These are phyloP conservation scores for Lachancea sp. DNA, from an alignment of 805 yeast genomes.

Conservation along the genomic window DNA sequence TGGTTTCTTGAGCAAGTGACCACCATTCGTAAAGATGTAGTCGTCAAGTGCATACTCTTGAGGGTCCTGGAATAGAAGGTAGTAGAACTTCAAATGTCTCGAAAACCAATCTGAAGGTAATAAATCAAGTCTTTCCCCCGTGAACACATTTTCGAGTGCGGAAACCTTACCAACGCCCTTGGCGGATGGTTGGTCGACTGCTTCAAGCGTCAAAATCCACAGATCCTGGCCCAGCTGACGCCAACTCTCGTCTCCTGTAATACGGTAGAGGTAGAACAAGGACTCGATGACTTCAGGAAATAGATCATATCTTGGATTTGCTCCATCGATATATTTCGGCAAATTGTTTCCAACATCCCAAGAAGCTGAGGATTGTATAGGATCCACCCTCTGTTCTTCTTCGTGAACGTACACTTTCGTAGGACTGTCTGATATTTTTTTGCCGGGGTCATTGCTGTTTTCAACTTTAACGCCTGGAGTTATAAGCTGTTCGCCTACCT, in stretches of 20 bases:
- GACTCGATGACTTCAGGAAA: constrained; percentile 61
- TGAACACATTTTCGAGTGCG: constrained; percentile 19
- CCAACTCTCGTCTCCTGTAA: constrained; percentile 55
- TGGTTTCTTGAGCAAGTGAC: constrained; percentile 34
- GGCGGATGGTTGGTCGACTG: constrained; percentile 32
- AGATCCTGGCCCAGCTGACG: constrained; percentile 48
- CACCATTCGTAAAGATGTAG: constrained; percentile 54
- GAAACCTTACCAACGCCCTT: constrained; percentile 40
- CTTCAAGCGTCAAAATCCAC: constrained; percentile 35
- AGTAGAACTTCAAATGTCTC: constrained; percentile 53
- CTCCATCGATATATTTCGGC: constrained; percentile 31
- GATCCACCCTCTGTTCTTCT: constrained; percentile 1
- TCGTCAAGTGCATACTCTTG: constrained; percentile 43
- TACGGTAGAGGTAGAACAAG: constrained; percentile 49
- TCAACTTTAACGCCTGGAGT: constrained; percentile 1
- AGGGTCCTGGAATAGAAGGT: constrained; percentile 42
- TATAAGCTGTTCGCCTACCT: not conserved
- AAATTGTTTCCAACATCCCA: constrained; percentile 9
- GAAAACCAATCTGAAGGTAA: constrained; percentile 42
- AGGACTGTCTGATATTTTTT: not conserved
- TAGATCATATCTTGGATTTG: constrained; percentile 38
- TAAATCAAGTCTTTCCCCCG: not conserved
- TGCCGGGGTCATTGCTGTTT: not conserved
- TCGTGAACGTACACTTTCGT: not conserved
- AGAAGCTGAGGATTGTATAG: not conserved